Evolutionary conservation across 257 asterid species (phyloP).

Genomic region (Ajuga chamaepitys): DNA sequence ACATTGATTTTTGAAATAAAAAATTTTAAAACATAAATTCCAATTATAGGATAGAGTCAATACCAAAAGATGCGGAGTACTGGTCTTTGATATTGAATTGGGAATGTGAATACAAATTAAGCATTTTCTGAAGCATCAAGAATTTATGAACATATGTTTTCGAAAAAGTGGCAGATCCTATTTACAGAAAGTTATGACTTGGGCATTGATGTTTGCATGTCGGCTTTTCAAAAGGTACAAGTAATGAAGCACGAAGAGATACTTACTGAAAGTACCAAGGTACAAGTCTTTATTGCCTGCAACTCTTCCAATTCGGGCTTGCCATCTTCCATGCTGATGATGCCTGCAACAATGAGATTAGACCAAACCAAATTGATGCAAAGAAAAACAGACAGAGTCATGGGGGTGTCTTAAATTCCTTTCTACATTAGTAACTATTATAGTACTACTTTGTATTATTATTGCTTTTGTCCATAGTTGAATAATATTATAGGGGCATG

Average conservation of each 20-base stretch:
- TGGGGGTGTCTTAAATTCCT: slow-evolving; percentile 22
- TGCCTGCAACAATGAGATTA: slow-evolving; percentile 48
- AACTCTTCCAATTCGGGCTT: slow-evolving; percentile 93
- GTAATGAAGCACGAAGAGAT: background rate
- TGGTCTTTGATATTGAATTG: background rate
- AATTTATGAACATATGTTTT: slow-evolving; percentile 4
- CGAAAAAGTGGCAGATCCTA: slow-evolving; percentile 1
- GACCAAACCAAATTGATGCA: slow-evolving; percentile 29
- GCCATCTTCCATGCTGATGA: slow-evolving; percentile 96
- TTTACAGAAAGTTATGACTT: slow-evolving; percentile 9
- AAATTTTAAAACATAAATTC: no score
- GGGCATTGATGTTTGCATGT: slow-evolving; percentile 15
- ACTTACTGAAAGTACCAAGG: slow-evolving; percentile 96
- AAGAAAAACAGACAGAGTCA: slow-evolving; percentile 15
- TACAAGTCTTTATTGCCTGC: slow-evolving; percentile 98
- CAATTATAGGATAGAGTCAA: no score
- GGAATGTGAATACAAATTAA: background rate
- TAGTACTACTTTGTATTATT: slow-evolving; percentile 17
- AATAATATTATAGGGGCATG: no score
- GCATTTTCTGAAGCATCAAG: background rate
- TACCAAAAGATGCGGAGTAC: no score
- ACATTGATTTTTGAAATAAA: no score
- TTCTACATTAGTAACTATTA: slow-evolving; percentile 2
- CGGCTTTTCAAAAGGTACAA: slow-evolving; percentile 14
- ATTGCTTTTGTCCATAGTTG: slow-evolving; percentile 23